Evolutionary conservation across 1,284 basidiomycete species (phyloP).

Genomic region (Ustilago hordei): DNA sequence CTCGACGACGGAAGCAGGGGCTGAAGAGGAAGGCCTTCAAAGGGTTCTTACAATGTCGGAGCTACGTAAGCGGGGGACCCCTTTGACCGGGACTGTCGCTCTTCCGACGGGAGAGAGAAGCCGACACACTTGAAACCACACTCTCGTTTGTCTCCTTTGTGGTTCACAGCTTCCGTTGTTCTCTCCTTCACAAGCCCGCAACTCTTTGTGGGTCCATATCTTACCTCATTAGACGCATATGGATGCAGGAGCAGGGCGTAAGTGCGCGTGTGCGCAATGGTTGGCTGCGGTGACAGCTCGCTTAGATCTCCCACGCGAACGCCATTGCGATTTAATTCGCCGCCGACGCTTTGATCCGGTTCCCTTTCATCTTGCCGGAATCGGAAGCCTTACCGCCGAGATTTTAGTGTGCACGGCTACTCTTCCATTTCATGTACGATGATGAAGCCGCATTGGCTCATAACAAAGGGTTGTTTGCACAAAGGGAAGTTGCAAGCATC

Average conservation of each 20-base stretch:
- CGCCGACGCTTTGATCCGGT: slow-evolving; percentile 6
- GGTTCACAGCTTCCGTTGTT: not conserved
- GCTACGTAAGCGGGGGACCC: not conserved
- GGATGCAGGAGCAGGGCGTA: not conserved
- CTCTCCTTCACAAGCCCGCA: not conserved
- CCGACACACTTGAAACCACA: not conserved
- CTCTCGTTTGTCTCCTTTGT: not conserved
- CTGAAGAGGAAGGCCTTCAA: not conserved
- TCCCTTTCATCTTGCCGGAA: not conserved
- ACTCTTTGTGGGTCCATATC: not conserved
- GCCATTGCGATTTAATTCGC: not conserved
- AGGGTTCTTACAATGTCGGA: not conserved
- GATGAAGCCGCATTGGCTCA: not conserved
- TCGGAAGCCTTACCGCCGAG: not conserved
- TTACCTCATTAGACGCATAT: not conserved
- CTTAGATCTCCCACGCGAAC: slow-evolving; percentile 1
- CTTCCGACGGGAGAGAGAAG: not conserved
- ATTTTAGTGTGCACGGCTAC: not conserved
- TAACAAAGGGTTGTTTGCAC: slow-evolving; percentile 8
- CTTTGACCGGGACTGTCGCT: not conserved
- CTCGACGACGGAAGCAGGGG: not conserved
- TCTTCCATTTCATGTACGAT: not conserved
- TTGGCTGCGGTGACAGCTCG: slow-evolving; percentile 8
- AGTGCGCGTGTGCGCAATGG: not conserved
- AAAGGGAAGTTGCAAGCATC: not conserved